These are phyloP conservation scores for Lasiosphaeriaceae sp. DNA, from an alignment of 495 filamentous ascomycete genomes.

Conservation along the genomic window DNA sequence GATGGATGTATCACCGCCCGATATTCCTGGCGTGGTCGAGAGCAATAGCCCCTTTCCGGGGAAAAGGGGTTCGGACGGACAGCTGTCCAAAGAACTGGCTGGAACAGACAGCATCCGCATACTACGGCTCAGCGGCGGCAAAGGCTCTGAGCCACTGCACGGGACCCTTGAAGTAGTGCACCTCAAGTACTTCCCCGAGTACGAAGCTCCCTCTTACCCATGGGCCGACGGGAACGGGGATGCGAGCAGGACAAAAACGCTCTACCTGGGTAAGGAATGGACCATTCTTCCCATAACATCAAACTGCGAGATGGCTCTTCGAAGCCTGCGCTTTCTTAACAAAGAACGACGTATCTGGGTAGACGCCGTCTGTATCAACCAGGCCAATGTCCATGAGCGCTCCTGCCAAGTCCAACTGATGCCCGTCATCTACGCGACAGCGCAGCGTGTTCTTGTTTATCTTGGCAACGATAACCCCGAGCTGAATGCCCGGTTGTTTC, in stretches of 20 bases:
- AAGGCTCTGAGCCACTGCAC: conserved; percentile 14
- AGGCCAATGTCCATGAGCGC: conserved; percentile 19
- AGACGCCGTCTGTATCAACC: conserved; percentile 33
- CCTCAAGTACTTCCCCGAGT: conserved; percentile 21
- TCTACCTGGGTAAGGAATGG: conserved; percentile 21
- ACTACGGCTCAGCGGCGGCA: conserved; percentile 15
- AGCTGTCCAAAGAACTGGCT: not conserved
- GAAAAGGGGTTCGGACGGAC: not conserved
- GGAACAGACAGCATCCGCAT: conserved; percentile 16
- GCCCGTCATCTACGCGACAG: conserved; percentile 28
- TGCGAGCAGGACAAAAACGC: conserved; percentile 10
- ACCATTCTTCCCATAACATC: conserved; percentile 14
- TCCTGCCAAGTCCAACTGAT: conserved; percentile 26
- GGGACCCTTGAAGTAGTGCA: conserved; percentile 9
- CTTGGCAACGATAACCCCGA: conserved; percentile 16
- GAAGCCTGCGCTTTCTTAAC: conserved; percentile 12
- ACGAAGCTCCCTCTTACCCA: conserved; percentile 19
- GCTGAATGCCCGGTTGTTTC: conserved; percentile 1
- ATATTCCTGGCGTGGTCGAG: not conserved
- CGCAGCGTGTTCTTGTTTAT: conserved; percentile 25
- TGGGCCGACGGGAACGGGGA: conserved; percentile 16
- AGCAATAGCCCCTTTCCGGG: not conserved
- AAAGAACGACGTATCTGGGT: conserved; percentile 24
- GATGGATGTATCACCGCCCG: not conserved
- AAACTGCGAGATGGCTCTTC: conserved; percentile 19